These are phyloP conservation scores for Paecilomyces formosus DNA, from an alignment of 2,329 filamentous ascomycete genomes.

Conservation along the genomic window DNA sequence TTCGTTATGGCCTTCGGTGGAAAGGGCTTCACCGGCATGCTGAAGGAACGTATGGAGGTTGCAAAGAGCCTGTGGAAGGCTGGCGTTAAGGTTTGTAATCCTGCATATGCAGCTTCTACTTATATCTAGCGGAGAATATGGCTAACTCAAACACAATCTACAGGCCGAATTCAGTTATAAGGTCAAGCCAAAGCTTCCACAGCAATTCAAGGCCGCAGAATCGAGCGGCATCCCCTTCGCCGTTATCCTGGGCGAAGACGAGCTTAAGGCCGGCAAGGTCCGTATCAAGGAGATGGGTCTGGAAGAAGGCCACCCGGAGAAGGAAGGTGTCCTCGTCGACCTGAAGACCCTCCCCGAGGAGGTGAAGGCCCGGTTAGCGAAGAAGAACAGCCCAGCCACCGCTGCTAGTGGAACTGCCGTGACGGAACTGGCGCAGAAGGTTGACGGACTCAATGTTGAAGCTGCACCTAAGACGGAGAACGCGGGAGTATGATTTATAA, in stretches of 20 bases:
- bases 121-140: too few species aligned
- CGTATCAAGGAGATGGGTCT: constrained; percentile 82
- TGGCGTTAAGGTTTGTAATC: constrained; percentile 62
- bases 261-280: constrained; percentile 73
- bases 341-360: constrained; percentile 27
- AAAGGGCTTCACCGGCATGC: constrained; percentile 71
- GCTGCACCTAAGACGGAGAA: constrained; percentile 11
- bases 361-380: constrained; percentile 10
- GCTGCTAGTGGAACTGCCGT: background rate
- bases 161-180: constrained; percentile 83
- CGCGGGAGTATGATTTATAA: constrained; percentile 8
- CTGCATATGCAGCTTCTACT: too few species aligned
- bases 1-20: constrained; percentile 94
- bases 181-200: constrained; percentile 77
- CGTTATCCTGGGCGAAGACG: constrained; percentile 85
- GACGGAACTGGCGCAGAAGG: constrained; percentile 2
- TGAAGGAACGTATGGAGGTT: constrained; percentile 78
- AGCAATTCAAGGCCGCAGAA: constrained; percentile 90
- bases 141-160: constrained; percentile 11
- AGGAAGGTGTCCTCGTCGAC: constrained; percentile 73
- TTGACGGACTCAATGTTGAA: constrained; percentile 3
- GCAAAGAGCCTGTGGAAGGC: constrained; percentile 73
- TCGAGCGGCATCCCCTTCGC: constrained; percentile 71
- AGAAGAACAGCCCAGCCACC: constrained; percentile 1
- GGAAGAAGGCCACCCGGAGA: constrained; percentile 75